Conservation (phyloP, 345 rosid species). For the Diplotaxis tenuifolia region DNA sequence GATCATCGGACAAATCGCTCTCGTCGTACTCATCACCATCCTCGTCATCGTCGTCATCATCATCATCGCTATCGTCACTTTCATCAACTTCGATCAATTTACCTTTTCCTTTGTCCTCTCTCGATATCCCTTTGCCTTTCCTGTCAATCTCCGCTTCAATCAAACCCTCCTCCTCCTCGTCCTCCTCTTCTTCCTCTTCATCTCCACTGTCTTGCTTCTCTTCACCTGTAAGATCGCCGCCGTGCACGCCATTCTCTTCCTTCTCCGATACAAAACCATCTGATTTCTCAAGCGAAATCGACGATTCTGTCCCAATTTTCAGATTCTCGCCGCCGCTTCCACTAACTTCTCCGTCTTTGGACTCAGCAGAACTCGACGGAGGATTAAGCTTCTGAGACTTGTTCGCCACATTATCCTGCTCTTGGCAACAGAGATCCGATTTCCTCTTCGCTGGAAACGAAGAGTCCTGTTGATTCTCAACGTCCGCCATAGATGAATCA, state of each 20-base stretch:
- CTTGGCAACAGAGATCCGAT: slow-evolving; percentile 43
- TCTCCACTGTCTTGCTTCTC: slow-evolving; percentile 9
- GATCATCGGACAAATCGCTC: slow-evolving; percentile 82
- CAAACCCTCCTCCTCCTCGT: slow-evolving; percentile 25
- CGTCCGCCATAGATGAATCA: slow-evolving; percentile 54
- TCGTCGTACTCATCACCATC: slow-evolving; percentile 47
- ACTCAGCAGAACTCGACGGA: slow-evolving; percentile 21
- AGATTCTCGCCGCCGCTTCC: not conserved
- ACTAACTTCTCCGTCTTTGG: slow-evolving; percentile 10
- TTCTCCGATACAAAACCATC: not conserved
- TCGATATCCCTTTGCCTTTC: slow-evolving; percentile 54
- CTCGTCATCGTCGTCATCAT: slow-evolving; percentile 42
- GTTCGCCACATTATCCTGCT: slow-evolving; percentile 28
- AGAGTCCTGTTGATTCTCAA: slow-evolving; percentile 43
- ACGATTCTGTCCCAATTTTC: slow-evolving; percentile 19
- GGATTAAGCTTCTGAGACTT: slow-evolving; percentile 48
- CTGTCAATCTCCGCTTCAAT: slow-evolving; percentile 44
- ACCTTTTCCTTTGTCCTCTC: slow-evolving; percentile 45
- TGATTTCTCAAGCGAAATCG: slow-evolving; percentile 15
- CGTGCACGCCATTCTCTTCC: slow-evolving; percentile 11
- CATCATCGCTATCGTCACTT: slow-evolving; percentile 50
- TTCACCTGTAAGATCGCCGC: slow-evolving; percentile 18
- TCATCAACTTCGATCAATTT: slow-evolving; percentile 48
- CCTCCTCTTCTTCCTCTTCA: slow-evolving; percentile 15
- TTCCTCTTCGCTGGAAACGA: slow-evolving; percentile 63